phyloP scores from a whole-genome alignment of 306 rosid species.

The Fragaria nilgerrensis region DNA sequence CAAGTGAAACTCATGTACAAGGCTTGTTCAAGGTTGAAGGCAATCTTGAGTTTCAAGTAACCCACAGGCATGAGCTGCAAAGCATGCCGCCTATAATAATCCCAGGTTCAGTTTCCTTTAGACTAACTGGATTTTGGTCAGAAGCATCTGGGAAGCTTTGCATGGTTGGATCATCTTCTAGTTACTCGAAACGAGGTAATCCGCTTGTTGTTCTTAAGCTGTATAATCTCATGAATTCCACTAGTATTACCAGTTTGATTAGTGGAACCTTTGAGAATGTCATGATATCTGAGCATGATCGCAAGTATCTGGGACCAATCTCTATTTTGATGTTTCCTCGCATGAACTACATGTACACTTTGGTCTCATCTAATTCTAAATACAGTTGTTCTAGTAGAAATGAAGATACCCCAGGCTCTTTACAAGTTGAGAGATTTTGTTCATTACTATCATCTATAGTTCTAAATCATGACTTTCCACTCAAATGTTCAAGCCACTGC shows the following conservation, averaged over 20 bases:
- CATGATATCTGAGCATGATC: constrained; percentile 21
- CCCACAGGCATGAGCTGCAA: no score
- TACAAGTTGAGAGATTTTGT: constrained; percentile 23
- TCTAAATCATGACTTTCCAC: constrained; percentile 13
- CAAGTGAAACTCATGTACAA: constrained; percentile 22
- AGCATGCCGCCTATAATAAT: not conserved
- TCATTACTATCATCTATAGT: constrained; percentile 12
- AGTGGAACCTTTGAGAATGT: constrained; percentile 50
- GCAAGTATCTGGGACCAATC: constrained; percentile 30
- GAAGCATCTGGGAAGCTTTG: constrained; percentile 16
- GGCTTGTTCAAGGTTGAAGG: constrained; percentile 33
- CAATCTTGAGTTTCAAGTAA: constrained; percentile 25
- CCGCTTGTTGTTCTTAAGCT: constrained; percentile 29
- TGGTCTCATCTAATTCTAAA: constrained; percentile 28
- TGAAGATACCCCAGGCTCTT: constrained; percentile 15
- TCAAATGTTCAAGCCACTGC: constrained; percentile 36
- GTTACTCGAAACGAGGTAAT: constrained; percentile 27
- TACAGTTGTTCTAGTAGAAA: constrained; percentile 4
- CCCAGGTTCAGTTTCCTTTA: constrained; percentile 1
- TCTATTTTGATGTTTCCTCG: constrained; percentile 42
- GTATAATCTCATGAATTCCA: constrained; percentile 29
- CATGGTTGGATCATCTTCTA: constrained; percentile 37
- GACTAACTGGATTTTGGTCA: constrained; percentile 60
- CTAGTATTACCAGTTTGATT: constrained; percentile 33
- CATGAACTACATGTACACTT: constrained; percentile 28